Evolutionary conservation across 768 basidiomycete genomes (phyloP), one percentile per base, ranked within the genome.

Genomic region (Pholiota conissans): DNA sequence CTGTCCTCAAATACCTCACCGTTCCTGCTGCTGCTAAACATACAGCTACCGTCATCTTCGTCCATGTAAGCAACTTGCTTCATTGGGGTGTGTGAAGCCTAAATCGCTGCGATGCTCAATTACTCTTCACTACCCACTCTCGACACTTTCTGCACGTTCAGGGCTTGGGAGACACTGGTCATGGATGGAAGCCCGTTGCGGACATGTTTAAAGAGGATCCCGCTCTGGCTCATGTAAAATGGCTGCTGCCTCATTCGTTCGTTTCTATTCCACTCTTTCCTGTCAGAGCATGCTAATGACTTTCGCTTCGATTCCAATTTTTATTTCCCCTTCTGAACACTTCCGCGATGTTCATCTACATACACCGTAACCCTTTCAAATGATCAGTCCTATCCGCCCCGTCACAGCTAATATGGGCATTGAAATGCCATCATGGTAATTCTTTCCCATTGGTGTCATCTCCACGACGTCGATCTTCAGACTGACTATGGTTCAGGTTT

Each of bases 231-330:
- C 89, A 95, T 67, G 77, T 95, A 58, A 95, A 95, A 78, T 98
- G 93, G 91, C 75, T 97, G 45, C 76, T 97, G 24, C 93, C 93
- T 18, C 86, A 92, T 71, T 87, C 90, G 80, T 90, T 76, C 75
- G 85, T 76, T 45, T 58, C 50, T 51, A 3, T 49, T 52, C 24
- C 53, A 47, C 57, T 26, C 51, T 37, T 50, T n/a, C 48, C 20
- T 24, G 20, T 49, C 14, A 11, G 8, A 6, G 37, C 39, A 14
- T 32, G 28, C 56, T 55, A 28, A 46, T 52, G 20, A 32, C 35
- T 49, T 55, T 39, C 9, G 4, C 7, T 39, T 18, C 13, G 22
- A 45, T 24, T 22, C 18, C 11, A 20, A 45, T 18, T 45, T 45
- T 39, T 40, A 45, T 49, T 52, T 56, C 46, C 40, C 8, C 30